A percentile compares a stretch with the other conserved stretches of the same genome.
Conservation (phyloP, 2,329 filamentous ascomycete species). For the Fusarium sp. region DNA sequence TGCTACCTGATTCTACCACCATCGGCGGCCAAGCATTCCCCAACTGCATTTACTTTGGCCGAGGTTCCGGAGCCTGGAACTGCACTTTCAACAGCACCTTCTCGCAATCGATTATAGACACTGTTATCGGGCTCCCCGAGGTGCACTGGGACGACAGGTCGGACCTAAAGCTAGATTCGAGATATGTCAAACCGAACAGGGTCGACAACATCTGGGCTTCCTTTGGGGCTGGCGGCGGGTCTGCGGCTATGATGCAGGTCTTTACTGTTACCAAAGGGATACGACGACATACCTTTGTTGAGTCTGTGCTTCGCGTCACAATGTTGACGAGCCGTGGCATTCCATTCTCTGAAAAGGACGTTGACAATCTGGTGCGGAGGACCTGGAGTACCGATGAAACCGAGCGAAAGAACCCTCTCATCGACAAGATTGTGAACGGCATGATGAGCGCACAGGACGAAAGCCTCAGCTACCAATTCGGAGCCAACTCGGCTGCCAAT, state of each 20-base stretch:
- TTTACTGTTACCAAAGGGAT: slow-evolving; percentile 26
- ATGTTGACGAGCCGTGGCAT: slow-evolving; percentile 10
- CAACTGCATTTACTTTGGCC: not conserved
- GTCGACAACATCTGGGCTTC: slow-evolving; percentile 31
- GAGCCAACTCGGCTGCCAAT: not conserved
- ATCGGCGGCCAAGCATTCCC: not conserved
- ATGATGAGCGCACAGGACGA: slow-evolving; percentile 21
- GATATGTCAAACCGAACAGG: slow-evolving; percentile 22
- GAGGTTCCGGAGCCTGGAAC: slow-evolving; percentile 14
- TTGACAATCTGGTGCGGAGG: slow-evolving; percentile 11
- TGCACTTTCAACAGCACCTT: slow-evolving; percentile 24
- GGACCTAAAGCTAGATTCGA: not conserved
- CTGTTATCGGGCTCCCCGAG: slow-evolving; percentile 10
- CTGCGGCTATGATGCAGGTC: slow-evolving; percentile 23
- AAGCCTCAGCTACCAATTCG: slow-evolving; percentile 15
- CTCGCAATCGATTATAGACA: not conserved
- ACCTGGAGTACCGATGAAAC: slow-evolving; percentile 19
- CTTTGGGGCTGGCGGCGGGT: slow-evolving; percentile 20
- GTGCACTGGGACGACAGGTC: slow-evolving; percentile 25
- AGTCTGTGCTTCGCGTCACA: slow-evolving; percentile 8
- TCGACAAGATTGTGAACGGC: not conserved
- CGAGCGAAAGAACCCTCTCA: not conserved
- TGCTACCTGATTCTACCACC: not conserved
- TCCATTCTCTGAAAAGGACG: not conserved
- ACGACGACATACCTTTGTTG: slow-evolving; percentile 15